Percentiles rank a stretch among this genome's conserved stretches.
These are phyloP conservation scores for Periconia sp. DNA, from an alignment of 2,329 filamentous ascomycete genomes.

Conservation along the genomic window DNA sequence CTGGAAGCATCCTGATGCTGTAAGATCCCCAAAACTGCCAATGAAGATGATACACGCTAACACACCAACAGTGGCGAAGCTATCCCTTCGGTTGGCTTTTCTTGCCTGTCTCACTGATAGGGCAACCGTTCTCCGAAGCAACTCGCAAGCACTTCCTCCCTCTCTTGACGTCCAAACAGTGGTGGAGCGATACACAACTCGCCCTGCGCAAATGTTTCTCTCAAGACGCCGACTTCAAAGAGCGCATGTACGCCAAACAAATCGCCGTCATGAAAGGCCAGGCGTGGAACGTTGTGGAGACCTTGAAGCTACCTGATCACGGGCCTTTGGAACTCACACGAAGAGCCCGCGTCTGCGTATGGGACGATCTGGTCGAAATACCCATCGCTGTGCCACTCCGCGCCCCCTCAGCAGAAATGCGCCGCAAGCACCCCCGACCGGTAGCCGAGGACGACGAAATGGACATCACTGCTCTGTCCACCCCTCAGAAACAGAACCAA, in stretches of 20 bases:
- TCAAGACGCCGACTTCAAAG: conserved; percentile 93
- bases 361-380: conserved; percentile 96
- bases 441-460: conserved; percentile 74
- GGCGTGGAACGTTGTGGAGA: conserved; percentile 98
- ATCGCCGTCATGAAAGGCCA: conserved; percentile 99
- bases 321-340: conserved; percentile 91
- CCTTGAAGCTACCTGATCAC: conserved; percentile 87
- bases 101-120: conserved; percentile 92
- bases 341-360: conserved; percentile 88
- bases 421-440: conserved; percentile 57
- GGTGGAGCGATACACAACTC: conserved; percentile 94
- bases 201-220: conserved; percentile 85
- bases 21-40: conserved; percentile 27
- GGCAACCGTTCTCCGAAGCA: conserved; percentile 91
- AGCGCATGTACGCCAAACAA: conserved; percentile 98
- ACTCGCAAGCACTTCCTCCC: conserved; percentile 96
- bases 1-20: conserved; percentile 96
- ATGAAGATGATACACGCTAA: background rate
- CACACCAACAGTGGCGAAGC: conserved; percentile 64
- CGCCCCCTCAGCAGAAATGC: conserved; percentile 80
- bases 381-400: conserved; percentile 91
- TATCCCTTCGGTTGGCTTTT: conserved; percentile 99
- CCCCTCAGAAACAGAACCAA: conserved; percentile 53
- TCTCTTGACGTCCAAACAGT: conserved; percentile 86
- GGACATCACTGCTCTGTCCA: conserved; percentile 76